A percentile compares a stretch with the other conserved stretches of the same genome.
These are phyloP conservation scores for Aspergillus taichungensis DNA, from an alignment of 495 filamentous ascomycete genomes.

Conservation along the genomic window DNA sequence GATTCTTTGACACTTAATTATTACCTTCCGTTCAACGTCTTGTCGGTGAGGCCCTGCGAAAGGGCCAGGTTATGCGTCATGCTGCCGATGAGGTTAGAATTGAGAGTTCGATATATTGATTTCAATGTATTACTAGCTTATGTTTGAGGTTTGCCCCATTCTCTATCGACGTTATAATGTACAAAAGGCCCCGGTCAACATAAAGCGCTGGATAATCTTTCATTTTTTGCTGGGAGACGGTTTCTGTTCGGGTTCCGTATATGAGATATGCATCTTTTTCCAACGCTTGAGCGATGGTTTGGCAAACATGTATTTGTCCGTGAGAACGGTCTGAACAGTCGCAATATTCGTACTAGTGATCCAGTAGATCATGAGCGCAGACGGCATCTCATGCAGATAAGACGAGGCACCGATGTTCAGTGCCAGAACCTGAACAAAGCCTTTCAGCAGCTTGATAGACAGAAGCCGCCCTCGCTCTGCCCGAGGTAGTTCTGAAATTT, in stretches of 20 bases:
- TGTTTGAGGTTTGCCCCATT: background rate
- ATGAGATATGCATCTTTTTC: slow-evolving; percentile 11
- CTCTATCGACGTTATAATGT: background rate
- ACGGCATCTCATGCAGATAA: slow-evolving; percentile 41
- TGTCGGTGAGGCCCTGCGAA: no score
- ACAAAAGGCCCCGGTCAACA: no score
- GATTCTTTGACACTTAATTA: no score
- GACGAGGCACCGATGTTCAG: slow-evolving; percentile 23
- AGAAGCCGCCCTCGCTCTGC: slow-evolving; percentile 15
- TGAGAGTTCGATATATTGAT: background rate
- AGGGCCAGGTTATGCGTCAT: no score
- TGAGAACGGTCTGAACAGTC: slow-evolving; percentile 26
- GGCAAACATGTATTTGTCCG: slow-evolving; percentile 30
- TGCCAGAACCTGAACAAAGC: slow-evolving; percentile 22
- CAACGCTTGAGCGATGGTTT: slow-evolving; percentile 14
- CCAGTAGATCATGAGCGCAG: slow-evolving; percentile 67
- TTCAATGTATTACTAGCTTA: background rate
- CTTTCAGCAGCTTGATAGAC: slow-evolving; percentile 12
- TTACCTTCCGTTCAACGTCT: no score
- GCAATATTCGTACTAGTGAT: slow-evolving; percentile 42
- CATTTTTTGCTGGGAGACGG: no score
- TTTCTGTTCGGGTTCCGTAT: slow-evolving; percentile 1
- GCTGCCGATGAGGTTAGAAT: no score
- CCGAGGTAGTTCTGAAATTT: slow-evolving; percentile 20
- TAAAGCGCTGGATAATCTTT: no score